A percentile compares a stretch with the other conserved stretches of the same genome.
Evolutionary conservation across 1,284 basidiomycete genomes (phyloP).

Genomic region (Austroboletus novae-zelandiae): DNA sequence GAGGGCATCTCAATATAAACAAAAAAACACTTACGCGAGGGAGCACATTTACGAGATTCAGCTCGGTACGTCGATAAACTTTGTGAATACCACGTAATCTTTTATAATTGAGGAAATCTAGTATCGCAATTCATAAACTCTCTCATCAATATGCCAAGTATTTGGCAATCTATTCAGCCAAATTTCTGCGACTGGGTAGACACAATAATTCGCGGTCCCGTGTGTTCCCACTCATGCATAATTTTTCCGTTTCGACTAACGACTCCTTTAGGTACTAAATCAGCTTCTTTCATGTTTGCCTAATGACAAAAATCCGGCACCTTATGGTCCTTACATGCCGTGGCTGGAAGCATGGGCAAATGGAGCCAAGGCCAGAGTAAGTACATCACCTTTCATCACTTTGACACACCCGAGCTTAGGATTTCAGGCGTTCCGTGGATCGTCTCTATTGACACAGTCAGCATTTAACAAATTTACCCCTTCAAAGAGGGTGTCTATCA

Average conservation of each 20-base stretch:
- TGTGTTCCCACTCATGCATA: background rate
- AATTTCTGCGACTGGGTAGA: background rate
- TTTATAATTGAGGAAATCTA: background rate
- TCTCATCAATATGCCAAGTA: background rate
- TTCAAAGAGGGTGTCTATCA: background rate
- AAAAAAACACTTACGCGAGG: background rate
- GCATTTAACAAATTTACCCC: background rate
- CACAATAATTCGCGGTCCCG: background rate
- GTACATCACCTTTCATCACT: background rate
- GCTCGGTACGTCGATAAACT: background rate
- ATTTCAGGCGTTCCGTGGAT: background rate
- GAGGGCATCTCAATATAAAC: background rate
- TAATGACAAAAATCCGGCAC: background rate
- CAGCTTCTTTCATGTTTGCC: background rate
- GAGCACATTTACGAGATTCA: constrained; percentile 3
- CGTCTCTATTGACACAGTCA: background rate
- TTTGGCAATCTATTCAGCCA: background rate
- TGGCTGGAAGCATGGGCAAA: constrained; percentile 3
- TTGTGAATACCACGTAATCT: background rate
- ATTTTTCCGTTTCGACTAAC: background rate
- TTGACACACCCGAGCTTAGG: background rate
- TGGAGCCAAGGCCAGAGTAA: background rate
- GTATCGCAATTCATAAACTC: background rate
- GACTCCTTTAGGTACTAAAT: background rate
- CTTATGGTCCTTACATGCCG: background rate